Evolutionary conservation across 2,329 filamentous ascomycete species (phyloP).

Genomic region (Sarocladium strictum): DNA sequence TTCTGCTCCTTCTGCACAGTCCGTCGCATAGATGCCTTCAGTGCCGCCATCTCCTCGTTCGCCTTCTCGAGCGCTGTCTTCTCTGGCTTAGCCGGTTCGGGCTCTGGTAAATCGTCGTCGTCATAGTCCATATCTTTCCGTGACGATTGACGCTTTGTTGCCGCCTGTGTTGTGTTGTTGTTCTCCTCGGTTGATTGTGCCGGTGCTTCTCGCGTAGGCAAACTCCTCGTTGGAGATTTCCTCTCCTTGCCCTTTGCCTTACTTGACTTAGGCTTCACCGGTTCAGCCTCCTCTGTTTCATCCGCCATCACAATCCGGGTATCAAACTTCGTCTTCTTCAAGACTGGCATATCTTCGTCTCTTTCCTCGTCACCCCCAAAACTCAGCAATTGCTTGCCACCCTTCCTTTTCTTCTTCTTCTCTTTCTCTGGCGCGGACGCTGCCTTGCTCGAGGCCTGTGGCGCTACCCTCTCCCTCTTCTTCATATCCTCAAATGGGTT

Average conservation of each 20-base stretch:
- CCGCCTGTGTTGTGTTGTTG: slow-evolving; percentile 11
- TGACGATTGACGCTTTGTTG: slow-evolving; percentile 8
- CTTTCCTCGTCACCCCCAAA: slow-evolving; percentile 68
- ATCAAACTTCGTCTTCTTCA: slow-evolving; percentile 76
- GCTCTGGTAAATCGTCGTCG: slow-evolving; percentile 17
- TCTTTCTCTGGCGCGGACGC: slow-evolving; percentile 41
- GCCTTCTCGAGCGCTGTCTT: slow-evolving; percentile 59
- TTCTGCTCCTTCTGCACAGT: slow-evolving; percentile 48
- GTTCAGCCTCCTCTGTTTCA: slow-evolving; percentile 34
- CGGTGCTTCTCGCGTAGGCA: slow-evolving; percentile 13
- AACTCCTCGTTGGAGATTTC: slow-evolving; percentile 2
- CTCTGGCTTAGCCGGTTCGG: slow-evolving; percentile 19
- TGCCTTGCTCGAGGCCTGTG: slow-evolving; percentile 30
- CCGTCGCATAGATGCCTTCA: slow-evolving; percentile 77
- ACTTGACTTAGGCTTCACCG: slow-evolving; percentile 19
- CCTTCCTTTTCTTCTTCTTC: slow-evolving; percentile 66
- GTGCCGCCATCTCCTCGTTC: slow-evolving; percentile 72
- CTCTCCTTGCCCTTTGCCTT: slow-evolving; percentile 23
- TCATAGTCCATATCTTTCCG: slow-evolving; percentile 13
- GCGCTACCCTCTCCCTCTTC: slow-evolving; percentile 54
- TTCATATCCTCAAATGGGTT: slow-evolving; percentile 82
- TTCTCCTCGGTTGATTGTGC: slow-evolving; percentile 13
- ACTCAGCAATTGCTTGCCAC: slow-evolving; percentile 69
- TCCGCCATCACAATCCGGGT: slow-evolving; percentile 62
- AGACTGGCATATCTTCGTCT: slow-evolving; percentile 44